Base-by-base conservation (phyloP, 345 rosid genomes). In the Citrus glauca region DNA sequence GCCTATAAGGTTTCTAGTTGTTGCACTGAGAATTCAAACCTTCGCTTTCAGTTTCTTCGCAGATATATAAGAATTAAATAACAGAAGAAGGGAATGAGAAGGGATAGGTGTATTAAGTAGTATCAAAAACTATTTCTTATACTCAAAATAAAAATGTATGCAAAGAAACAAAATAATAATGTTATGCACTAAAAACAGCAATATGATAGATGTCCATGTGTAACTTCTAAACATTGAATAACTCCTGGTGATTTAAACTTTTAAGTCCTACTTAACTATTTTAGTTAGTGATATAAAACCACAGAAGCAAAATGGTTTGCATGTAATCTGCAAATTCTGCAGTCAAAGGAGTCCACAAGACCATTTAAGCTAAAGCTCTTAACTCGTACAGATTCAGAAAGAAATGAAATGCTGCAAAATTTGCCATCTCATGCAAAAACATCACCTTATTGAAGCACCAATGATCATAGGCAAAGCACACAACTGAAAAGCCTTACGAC, bases 401-500 rank as follows among this genome's bases (percentile, higher is more conserved):
- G 45, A 45, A 69, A 53, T 14, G 53, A 63, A 71, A 59, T 40
- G 62, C 53, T 32, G 56, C 61, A 72, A 81, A 56, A 66, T 62
- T 82, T 59, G 17, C 64, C 22, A 72, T n/a, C 38, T 32, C 70
- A 61, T 30, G 63, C 60, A 61, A 75, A 32, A 32, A 78, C 40
- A 45, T 70, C 73, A 94, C 99, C 99, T 96, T 4, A 88, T 40
- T 42, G 87, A 84, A 81, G 99, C 97, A 73, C 99, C 99, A 66
- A 93, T 66, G 70, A 96, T 85, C 94, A 96, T 91, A 81, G 99
- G 98, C 86, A 92, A 80, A 62, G 99, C 89, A 82, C 89, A 88
- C 77, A 96, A 81, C 83, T 96, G 99, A 84, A 96, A 94, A 72
- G 98, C 91, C 85, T 86, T 84, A n/a, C 95, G 90, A 1, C 99